Conservation (phyloP, 306 rosid species). For the Trifolium dubium region DNA sequence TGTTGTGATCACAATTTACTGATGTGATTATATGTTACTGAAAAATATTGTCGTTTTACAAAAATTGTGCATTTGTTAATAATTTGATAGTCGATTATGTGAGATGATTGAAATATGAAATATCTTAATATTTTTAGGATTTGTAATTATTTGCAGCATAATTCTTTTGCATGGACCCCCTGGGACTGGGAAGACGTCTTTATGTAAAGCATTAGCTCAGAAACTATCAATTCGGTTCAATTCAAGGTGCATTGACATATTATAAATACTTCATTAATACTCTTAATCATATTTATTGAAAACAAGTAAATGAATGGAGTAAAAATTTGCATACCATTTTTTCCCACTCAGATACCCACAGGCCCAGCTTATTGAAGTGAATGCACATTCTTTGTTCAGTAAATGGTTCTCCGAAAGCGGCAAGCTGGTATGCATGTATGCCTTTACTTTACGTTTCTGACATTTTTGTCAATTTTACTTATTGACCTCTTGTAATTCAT, state of each 20-base stretch:
- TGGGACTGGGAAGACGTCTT: conserved; percentile 94
- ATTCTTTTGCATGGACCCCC: conserved; percentile 96
- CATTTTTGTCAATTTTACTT: conserved; percentile 12
- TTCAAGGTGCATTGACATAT: conserved; percentile 62
- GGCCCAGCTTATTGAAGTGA: conserved; percentile 85
- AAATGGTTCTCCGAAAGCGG: conserved; percentile 99
- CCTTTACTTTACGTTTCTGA: conserved; percentile 35
- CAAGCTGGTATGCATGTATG: conserved; percentile 76
- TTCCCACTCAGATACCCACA: conserved; percentile 69
- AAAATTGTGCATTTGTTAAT: not conserved
- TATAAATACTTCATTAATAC: not conserved
- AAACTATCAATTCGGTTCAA: conserved; percentile 82
- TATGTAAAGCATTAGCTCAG: conserved; percentile 96
- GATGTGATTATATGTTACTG: not conserved
- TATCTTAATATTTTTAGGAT: conserved; percentile 35
- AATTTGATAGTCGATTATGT: conserved; percentile 1
- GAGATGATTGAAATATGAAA: conserved; percentile 21
- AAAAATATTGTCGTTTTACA: not conserved
- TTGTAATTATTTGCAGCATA: conserved; percentile 58
- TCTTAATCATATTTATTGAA: conserved; percentile 28
- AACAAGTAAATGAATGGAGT: conserved; percentile 19
- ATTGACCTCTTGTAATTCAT: conserved; percentile 15
- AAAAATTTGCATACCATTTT: conserved; percentile 26
- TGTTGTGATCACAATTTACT: not conserved
- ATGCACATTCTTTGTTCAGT: conserved; percentile 98